phyloP scores from a whole-genome alignment of 2,329 filamentous ascomycete genomes.

The Talaromyces sp. region DNA sequence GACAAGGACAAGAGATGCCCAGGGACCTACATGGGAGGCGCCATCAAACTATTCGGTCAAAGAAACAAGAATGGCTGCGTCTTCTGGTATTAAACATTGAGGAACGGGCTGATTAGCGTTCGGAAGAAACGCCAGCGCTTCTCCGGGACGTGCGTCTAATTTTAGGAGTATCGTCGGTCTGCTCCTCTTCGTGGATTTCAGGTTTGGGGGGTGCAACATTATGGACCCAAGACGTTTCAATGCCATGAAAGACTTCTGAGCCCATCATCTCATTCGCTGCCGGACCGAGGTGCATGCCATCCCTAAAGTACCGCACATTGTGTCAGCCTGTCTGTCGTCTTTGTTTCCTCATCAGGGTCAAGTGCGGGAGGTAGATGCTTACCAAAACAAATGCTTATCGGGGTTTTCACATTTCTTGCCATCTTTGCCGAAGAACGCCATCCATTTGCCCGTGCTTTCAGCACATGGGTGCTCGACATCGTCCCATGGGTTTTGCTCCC shows the following conservation, averaged over 20 bases:
- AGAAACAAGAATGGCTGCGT: not conserved
- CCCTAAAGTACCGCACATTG: constrained; percentile 22
- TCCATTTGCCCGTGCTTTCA: constrained; percentile 21
- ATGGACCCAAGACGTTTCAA: constrained; percentile 25
- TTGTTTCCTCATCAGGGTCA: constrained; percentile 5
- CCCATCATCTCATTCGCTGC: constrained; percentile 34
- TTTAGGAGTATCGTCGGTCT: not conserved
- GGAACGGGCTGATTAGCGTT: not conserved
- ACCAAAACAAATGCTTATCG: constrained; percentile 39
- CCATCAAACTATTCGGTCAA: not conserved
- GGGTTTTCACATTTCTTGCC: constrained; percentile 28
- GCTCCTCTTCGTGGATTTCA: not conserved
- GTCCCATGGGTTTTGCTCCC: constrained; percentile 26
- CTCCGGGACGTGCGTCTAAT: not conserved
- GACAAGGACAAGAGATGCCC: not conserved
- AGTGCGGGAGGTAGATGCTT: constrained; percentile 15
- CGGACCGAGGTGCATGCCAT: constrained; percentile 37
- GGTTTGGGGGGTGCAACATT: constrained; percentile 6
- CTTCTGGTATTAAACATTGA: not conserved
- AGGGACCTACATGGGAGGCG: not conserved
- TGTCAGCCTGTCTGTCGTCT: constrained; percentile 9
- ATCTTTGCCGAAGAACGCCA: constrained; percentile 13
- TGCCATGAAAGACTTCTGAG: constrained; percentile 31
- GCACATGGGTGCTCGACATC: constrained; percentile 33
- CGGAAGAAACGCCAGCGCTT: not conserved